Evolutionary conservation across 2,329 filamentous ascomycete genomes (phyloP).

Genomic region (Albophoma yamanashiensis): DNA sequence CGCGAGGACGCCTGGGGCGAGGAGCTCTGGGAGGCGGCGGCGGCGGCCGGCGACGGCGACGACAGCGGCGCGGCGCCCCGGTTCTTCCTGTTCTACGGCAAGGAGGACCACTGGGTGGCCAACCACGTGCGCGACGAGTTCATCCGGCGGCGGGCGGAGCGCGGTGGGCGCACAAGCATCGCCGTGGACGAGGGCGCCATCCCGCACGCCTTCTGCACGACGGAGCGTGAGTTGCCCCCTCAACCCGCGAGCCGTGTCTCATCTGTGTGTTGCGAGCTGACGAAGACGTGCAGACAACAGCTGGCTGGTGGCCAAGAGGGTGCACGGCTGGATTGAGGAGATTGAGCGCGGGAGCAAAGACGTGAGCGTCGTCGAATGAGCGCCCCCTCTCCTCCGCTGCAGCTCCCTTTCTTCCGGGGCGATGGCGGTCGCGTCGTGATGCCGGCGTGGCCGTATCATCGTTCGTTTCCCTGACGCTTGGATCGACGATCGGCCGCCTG

Average conservation of each 20-base stretch:
- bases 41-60: slow-evolving; percentile 6
- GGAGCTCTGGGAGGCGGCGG: slow-evolving; percentile 41
- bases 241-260: neutral
- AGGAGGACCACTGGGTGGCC: slow-evolving; percentile 53
- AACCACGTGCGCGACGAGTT: slow-evolving; percentile 44
- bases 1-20: slow-evolving; percentile 48
- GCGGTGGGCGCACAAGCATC: slow-evolving; percentile 33
- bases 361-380: neutral
- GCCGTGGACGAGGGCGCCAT: slow-evolving; percentile 44
- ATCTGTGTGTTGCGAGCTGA: neutral
- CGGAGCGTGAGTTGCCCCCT: slow-evolving; percentile 19
- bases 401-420: neutral
- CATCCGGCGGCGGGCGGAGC: slow-evolving; percentile 30
- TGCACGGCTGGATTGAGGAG: slow-evolving; percentile 17
- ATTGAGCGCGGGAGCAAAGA: slow-evolving; percentile 9
- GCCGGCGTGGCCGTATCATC: neutral
- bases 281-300: slow-evolving; percentile 12
- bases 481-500: neutral
- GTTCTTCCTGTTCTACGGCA: slow-evolving; percentile 50
- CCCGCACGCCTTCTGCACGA: slow-evolving; percentile 49
- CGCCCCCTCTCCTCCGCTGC: neutral
- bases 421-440: neutral
- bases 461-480: neutral
- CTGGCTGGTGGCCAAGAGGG: slow-evolving; percentile 16
- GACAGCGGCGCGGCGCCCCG: slow-evolving; percentile 24